Base-by-base conservation (phyloP, 2,329 filamentous ascomycete genomes). In the Xylariales sp. region DNA sequence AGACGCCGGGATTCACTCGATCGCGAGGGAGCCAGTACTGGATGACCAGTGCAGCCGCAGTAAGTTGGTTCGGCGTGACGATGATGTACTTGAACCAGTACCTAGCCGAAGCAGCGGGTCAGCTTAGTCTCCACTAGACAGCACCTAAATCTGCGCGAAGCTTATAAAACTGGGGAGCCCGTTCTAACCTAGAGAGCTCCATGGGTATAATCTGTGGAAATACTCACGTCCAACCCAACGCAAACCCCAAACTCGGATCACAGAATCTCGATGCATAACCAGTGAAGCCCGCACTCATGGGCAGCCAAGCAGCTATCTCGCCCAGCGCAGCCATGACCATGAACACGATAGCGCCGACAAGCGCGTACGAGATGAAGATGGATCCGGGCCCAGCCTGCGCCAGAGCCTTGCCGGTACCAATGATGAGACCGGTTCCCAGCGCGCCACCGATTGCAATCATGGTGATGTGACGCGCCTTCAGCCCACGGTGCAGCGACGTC, bases 231-330 rank as follows among this genome's bases (percentile, higher is more conserved):
- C 77, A 90, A 25, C 86, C 85, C 10, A 90, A 73, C 43, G 84
- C 77, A 60, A 93, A 93, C 41, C 87, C 87, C 19, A 93, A 75
- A 46, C 86, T 84, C 40, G 86, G 86, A 53, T 93, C 86, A 55
- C 81, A 84, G 67, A 88, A 93, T 35, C 87, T 76, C 46, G 80
- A 76, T 18, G 87, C 86, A 57, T 90, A 93, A 54, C 85, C 85
- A 46, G 86, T 86, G 63, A 93, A 94, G 51, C 87, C 87, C 58
- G 84, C 80, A 41, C 80, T 77, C 54, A 89, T 72, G 38, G 87
- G 87, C 24, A 93, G 63, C 84, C 85, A 93, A 39, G 86, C 78
- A 7, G 86, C 85, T 85, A 93, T 93, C 63, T 91, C 86, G 48
- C 86, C 87, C 4, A 93, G 77, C 43, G 78, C 82, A 44, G 81